These are phyloP conservation scores for Fusarium fujikuroi DNA, from an alignment of 2,329 filamentous ascomycete species.

Conservation along the genomic window DNA sequence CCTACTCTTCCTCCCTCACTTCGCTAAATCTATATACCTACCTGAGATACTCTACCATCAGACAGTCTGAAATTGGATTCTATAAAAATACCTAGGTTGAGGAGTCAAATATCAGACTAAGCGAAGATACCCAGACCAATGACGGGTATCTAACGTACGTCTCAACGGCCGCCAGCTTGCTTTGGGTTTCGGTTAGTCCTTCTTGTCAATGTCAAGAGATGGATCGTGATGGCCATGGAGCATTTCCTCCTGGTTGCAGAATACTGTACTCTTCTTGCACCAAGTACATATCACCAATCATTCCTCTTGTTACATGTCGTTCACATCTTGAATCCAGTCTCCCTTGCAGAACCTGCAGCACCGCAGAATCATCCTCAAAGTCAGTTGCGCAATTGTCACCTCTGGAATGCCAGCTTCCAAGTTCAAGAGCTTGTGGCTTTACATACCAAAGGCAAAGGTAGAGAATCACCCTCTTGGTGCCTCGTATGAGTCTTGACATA, in stretches of 20 bases:
- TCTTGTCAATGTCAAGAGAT: neutral
- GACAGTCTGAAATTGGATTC: slow-evolving; percentile 1
- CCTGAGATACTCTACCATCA: neutral
- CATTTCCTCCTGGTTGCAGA: neutral
- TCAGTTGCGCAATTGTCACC: neutral
- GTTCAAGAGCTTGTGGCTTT: neutral
- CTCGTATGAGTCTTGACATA: neutral
- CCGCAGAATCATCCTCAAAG: neutral
- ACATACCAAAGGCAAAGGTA: neutral
- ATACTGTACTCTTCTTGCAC: neutral
- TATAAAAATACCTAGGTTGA: neutral
- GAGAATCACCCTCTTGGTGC: neutral
- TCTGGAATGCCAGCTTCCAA: neutral
- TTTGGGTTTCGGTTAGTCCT: neutral
- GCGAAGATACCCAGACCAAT: neutral
- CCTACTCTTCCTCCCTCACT: neutral
- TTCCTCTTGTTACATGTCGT: neutral
- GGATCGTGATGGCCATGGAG: neutral
- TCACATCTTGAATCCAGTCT: neutral
- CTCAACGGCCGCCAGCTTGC: neutral
- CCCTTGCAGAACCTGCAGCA: neutral
- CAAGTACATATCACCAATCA: neutral
- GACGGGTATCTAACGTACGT: neutral
- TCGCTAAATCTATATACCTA: neutral
- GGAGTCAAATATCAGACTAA: neutral